Evolutionary conservation across 495 filamentous ascomycete genomes (phyloP), one percentile per base, ranked within the genome.

Genomic region (Extremus antarcticus): DNA sequence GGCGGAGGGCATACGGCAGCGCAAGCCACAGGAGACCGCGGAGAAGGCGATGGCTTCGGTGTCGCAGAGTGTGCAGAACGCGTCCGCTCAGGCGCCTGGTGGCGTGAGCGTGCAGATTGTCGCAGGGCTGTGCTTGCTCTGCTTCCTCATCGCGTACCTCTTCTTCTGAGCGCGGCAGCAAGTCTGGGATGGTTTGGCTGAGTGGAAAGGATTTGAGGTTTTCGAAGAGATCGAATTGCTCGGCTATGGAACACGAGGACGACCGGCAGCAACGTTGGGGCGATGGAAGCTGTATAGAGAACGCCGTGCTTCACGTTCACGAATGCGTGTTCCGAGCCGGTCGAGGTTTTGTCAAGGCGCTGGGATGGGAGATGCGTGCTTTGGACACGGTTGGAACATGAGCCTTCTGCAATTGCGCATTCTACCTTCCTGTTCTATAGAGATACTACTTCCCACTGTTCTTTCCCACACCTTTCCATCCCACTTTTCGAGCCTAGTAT

Each of bases 71-170:
- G 16, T 54, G 50, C 54, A 58, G 46, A 57, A 58, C 35, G 54
- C 43, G 53, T 35, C 29, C 4, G 24, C 47, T 29, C 54, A 49
- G 1, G 55, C 59, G 45, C 55, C 51, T 11, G 75, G 82, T 25
- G 90, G 91, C 23, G 89, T 98, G n/a, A 83, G 92, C 0, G 77
- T 98, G 43, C 84, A 90, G 68, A 78, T 88, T 50, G 85, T 85
- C 50, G 92, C 92, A 21, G 75, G 75, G 15, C 73, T 98, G 47
- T 97, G 92, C 63, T 74, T 98, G 68, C 56, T 91, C 54, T 84
- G 87, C 72, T 98, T 98, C 73, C 71, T 98, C 66, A 76, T 97
- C 62, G 94, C 87, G 1, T 98, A 95, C 69, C 78, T 95, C 63
- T 87, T 98, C 70, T 97, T 97, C 68, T 98, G 81, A 76, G 46